A percentile compares a stretch with the other conserved stretches of the same genome.
Conservation (phyloP, 192 early-diverging fungal genomes). For the Coemansia sp. region DNA sequence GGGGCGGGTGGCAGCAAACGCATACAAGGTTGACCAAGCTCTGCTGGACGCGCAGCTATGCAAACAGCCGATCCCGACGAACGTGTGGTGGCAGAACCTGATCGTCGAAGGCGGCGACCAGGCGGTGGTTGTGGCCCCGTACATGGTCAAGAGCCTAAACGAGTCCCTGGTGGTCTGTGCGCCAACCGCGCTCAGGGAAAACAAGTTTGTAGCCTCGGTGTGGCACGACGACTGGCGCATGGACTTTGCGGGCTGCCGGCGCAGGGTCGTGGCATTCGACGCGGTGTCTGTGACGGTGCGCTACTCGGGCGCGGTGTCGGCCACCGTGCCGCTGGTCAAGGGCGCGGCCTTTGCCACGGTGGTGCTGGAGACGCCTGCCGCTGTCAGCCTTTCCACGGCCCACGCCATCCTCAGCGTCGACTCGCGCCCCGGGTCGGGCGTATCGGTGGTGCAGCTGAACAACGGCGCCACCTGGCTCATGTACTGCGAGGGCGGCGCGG, state of each 20-base stretch:
- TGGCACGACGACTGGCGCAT: conserved; percentile 45
- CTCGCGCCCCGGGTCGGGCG: neutral
- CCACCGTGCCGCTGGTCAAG: conserved; percentile 34
- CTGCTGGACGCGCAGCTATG: conserved; percentile 14
- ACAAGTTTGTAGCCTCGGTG: conserved; percentile 21
- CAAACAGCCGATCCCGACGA: conserved; percentile 29
- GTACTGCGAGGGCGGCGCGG: conserved; percentile 10
- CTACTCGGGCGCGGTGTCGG: neutral
- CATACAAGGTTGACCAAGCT: conserved; percentile 11
- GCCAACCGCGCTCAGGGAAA: conserved; percentile 18
- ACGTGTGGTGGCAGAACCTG: conserved; percentile 53
- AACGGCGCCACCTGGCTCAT: conserved; percentile 44
- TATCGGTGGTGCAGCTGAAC: conserved; percentile 35
- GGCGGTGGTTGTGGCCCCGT: conserved; percentile 41
- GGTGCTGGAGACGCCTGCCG: conserved; percentile 9
- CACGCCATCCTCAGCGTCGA: conserved; percentile 38
- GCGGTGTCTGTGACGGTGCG: conserved; percentile 32
- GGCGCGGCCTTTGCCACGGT: conserved; percentile 46
- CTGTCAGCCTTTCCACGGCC: conserved; percentile 16
- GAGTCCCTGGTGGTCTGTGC: conserved; percentile 14
- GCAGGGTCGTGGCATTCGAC: conserved; percentile 26
- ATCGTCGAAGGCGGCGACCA: conserved; percentile 32
- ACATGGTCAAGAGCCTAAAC: conserved; percentile 30
- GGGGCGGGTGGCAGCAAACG: conserved; percentile 6
- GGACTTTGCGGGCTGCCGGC: conserved; percentile 5